Conservation (phyloP, 495 filamentous ascomycete genomes). For the Xylaria venustula region DNA sequence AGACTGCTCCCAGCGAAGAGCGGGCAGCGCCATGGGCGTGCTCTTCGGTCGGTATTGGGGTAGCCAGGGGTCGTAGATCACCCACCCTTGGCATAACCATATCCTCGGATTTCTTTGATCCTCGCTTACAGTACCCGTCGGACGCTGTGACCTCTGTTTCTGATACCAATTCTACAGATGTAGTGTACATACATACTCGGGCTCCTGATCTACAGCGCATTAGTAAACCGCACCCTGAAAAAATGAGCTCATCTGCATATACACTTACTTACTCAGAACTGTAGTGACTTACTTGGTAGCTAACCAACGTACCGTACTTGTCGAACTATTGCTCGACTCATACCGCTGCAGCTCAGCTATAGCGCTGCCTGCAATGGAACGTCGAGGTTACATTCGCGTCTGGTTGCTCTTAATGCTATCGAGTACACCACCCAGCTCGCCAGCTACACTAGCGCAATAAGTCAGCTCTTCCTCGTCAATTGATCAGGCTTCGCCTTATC, state of each 20-base stretch:
- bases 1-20: neutral
- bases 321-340: neutral
- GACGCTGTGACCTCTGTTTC: neutral
- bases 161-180: neutral
- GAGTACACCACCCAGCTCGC: too few species aligned
- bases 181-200: neutral
- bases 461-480: constrained; percentile 4
- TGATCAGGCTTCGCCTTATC: neutral
- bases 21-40: neutral
- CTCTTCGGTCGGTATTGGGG: neutral
- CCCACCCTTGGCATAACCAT: constrained; percentile 16
- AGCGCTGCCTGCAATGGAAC: constrained; percentile 17
- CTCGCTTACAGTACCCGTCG: neutral
- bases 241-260: neutral
- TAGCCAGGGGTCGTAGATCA: constrained; percentile 5
- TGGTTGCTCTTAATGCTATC: constrained; percentile 6
- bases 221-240: neutral
- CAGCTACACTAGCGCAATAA: neutral
- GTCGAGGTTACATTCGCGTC: constrained; percentile 9
- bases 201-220: constrained; percentile 12
- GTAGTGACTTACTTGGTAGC: too few species aligned
- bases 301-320: too few species aligned
- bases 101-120: constrained; percentile 16
- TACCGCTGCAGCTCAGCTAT: constrained; percentile 8
- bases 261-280: too few species aligned